Percentiles rank a stretch among this genome's conserved stretches.
These are phyloP conservation scores for Rusavskia elegans DNA, from an alignment of 495 filamentous ascomycete genomes.

Conservation along the genomic window DNA sequence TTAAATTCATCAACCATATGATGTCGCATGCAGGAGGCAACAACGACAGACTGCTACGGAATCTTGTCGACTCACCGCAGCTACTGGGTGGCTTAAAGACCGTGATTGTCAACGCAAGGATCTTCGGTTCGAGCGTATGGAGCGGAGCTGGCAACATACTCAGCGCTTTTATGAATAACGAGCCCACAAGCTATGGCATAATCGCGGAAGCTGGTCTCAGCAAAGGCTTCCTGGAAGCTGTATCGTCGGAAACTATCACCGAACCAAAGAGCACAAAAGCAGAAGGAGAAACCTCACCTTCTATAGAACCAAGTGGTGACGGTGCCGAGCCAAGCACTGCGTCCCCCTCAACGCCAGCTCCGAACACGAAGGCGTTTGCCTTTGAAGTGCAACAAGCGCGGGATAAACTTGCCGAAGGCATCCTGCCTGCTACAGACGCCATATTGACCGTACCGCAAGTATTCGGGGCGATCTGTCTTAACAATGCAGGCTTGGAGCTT, in stretches of 20 bases:
- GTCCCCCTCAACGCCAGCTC: background rate
- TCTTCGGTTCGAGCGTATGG: constrained; percentile 89
- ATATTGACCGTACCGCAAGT: constrained; percentile 73
- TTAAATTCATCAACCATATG: constrained; percentile 92
- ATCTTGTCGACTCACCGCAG: constrained; percentile 83
- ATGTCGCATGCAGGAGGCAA: constrained; percentile 75
- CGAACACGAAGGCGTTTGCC: background rate
- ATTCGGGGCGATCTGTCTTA: constrained; percentile 87
- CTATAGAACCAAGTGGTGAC: background rate
- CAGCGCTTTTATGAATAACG: constrained; percentile 95
- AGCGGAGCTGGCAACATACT: constrained; percentile 79
- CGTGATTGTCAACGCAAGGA: constrained; percentile 60
- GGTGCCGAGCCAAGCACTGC: background rate
- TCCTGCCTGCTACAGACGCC: constrained; percentile 70
- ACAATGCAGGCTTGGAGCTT: constrained; percentile 72
- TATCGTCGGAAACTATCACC: constrained; percentile 43
- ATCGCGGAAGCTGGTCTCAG: constrained; percentile 89
- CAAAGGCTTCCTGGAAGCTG: constrained; percentile 61
- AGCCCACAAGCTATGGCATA: constrained; percentile 91
- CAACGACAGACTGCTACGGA: constrained; percentile 76
- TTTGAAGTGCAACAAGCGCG: background rate
- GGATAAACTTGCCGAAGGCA: constrained; percentile 46
- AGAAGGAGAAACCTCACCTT: constrained; percentile 5
- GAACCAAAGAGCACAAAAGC: constrained; percentile 20
- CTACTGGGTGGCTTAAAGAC: constrained; percentile 60